These are phyloP conservation scores for Chalciporus sp. DNA, from an alignment of 1,284 basidiomycete genomes.

Conservation along the genomic window DNA sequence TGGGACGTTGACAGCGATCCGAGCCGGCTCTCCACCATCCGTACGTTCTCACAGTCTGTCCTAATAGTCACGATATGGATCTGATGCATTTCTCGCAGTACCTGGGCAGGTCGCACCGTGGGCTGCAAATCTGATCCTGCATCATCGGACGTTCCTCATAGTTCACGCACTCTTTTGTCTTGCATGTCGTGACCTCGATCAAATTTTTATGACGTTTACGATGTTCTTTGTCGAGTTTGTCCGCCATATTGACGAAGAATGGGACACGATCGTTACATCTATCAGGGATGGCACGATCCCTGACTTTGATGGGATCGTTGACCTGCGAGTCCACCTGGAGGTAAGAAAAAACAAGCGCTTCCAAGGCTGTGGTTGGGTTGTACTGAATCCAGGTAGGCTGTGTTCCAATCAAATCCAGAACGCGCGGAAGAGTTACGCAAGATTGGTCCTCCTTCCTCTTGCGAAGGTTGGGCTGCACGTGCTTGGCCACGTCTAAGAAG, in stretches of 20 bases:
- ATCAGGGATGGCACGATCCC: conserved; percentile 17
- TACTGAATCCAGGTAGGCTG: conserved; percentile 4
- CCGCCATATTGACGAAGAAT: conserved; percentile 19
- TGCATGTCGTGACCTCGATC: conserved; percentile 8
- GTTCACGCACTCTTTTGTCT: conserved; percentile 25
- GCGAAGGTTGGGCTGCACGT: conserved; percentile 17
- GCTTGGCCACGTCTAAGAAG: conserved; percentile 17
- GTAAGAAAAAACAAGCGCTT: too few species aligned
- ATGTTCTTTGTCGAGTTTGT: conserved; percentile 20
- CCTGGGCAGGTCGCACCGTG: conserved; percentile 19
- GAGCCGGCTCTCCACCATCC: too few species aligned
- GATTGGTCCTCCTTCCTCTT: conserved; percentile 21
- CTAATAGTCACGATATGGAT: not conserved
- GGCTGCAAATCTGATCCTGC: conserved; percentile 19
- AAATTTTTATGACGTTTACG: conserved; percentile 11
- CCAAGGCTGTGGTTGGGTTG: too few species aligned
- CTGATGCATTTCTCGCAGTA: conserved; percentile 11
- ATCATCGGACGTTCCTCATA: conserved; percentile 25
- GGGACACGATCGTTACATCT: conserved; percentile 16
- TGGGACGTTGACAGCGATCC: conserved; percentile 9
- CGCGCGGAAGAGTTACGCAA: conserved; percentile 22
- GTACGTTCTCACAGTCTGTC: conserved; percentile 10
- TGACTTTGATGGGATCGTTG: conserved; percentile 9
- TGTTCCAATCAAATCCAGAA: conserved; percentile 15
- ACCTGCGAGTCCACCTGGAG: conserved; percentile 15